phyloP scores from a whole-genome alignment of 2,329 filamentous ascomycete genomes.

The Macrophomina tecta region DNA sequence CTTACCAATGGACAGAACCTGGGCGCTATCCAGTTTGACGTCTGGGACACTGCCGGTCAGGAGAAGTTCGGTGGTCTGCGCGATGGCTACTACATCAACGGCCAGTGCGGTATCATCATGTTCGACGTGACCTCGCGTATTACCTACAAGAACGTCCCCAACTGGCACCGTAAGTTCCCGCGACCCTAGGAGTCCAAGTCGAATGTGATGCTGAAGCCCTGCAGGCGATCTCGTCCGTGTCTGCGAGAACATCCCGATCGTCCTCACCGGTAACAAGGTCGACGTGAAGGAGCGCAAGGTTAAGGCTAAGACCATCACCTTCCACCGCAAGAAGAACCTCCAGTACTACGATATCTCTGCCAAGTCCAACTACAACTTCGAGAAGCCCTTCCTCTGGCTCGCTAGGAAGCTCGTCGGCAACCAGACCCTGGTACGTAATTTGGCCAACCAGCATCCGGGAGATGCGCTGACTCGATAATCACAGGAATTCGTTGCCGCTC shows the following conservation, averaged over 20 bases:
- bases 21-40: conserved; percentile 96
- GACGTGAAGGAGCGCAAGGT: conserved; percentile 99
- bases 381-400: conserved; percentile 99
- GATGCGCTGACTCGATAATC: conserved; percentile 35
- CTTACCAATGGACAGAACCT: conserved; percentile 68
- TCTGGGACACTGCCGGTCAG: conserved; percentile 98
- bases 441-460: not conserved
- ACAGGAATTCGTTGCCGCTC: conserved; percentile 94
- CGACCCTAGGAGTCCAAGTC: not conserved
- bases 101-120: conserved; percentile 99
- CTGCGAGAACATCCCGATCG: conserved; percentile 98
- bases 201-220: not conserved
- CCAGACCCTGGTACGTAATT: conserved; percentile 71
- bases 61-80: conserved; percentile 99
- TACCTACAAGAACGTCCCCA: conserved; percentile 99
- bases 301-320: conserved; percentile 99
- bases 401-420: conserved; percentile 98
- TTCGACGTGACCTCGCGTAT: conserved; percentile 99
- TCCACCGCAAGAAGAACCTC: conserved; percentile 99
- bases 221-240: conserved; percentile 96
- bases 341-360: conserved; percentile 99
- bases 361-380: conserved; percentile 99
- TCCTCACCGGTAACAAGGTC: conserved; percentile 99
- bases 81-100: conserved; percentile 99
- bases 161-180: conserved; percentile 90